phyloP scores from a whole-genome alignment of 768 basidiomycete species.

The Neoboletus magnificus region DNA sequence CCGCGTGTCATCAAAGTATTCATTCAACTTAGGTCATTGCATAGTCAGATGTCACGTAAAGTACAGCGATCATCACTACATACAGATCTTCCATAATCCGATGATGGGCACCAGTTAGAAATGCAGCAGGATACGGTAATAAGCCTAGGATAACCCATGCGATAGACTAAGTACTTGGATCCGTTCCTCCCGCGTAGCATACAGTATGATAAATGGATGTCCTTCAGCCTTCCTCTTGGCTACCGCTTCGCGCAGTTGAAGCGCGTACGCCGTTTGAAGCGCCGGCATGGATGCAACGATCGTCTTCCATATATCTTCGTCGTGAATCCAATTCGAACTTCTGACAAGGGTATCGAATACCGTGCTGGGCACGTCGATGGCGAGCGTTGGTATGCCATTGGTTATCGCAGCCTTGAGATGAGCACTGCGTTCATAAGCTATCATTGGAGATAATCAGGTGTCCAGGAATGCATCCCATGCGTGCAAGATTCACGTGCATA shows the following conservation, averaged over 20 bases:
- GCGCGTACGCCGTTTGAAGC: conserved; percentile 58
- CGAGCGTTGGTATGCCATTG: conserved; percentile 63
- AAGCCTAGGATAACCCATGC: conserved; percentile 1
- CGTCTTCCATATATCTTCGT: conserved; percentile 72
- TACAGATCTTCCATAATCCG: neutral
- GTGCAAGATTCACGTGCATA: conserved; percentile 19
- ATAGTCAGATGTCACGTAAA: neutral
- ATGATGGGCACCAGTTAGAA: neutral
- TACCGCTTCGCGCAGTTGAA: conserved; percentile 65
- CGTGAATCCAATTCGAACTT: conserved; percentile 60
- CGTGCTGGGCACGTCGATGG: conserved; percentile 58
- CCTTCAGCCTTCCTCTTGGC: conserved; percentile 62
- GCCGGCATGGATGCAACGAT: conserved; percentile 54
- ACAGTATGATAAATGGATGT: conserved; percentile 58
- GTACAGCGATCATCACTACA: neutral
- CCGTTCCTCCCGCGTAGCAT: conserved; percentile 66
- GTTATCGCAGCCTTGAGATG: conserved; percentile 59
- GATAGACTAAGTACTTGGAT: conserved; percentile 54
- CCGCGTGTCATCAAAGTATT: neutral
- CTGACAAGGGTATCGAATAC: conserved; percentile 64
- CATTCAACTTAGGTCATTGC: neutral
- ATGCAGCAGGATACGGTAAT: neutral
- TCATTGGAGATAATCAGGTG: neutral
- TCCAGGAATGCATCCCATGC: neutral
- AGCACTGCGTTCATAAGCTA: conserved; percentile 62